These are phyloP conservation scores for Primulina eburnea DNA, from an alignment of 257 asterid genomes.

Conservation along the genomic window DNA sequence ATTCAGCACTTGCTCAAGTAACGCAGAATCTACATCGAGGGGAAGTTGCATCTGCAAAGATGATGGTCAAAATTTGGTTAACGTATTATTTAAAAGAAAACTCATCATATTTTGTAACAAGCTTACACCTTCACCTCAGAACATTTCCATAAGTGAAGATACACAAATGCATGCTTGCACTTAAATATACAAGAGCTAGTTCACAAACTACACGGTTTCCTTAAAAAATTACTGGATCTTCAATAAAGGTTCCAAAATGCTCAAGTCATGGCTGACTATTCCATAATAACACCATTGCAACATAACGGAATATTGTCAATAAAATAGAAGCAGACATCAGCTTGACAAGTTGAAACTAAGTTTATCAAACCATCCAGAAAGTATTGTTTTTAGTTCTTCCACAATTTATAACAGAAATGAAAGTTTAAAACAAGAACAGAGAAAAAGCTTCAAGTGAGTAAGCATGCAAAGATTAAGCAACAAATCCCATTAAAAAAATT, in stretches of 20 bases:
- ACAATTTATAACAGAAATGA: not conserved
- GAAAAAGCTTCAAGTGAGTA: not conserved
- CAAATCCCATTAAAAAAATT: not conserved
- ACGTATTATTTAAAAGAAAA: no score
- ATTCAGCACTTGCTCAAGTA: constrained; percentile 75
- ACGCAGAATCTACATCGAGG: constrained; percentile 56
- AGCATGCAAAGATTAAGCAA: not conserved
- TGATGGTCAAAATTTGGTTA: not conserved
- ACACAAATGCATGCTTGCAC: not conserved
- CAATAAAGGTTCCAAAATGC: constrained; percentile 1
- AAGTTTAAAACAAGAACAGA: not conserved
- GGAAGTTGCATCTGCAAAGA: constrained; percentile 54
- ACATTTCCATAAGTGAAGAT: not conserved
- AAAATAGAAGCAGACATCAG: not conserved
- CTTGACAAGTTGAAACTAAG: no score
- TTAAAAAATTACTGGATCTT: not conserved
- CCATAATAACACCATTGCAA: not conserved
- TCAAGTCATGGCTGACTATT: not conserved
- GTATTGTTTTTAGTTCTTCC: constrained; percentile 3
- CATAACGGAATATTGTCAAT: not conserved
- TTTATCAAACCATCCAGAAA: no score
- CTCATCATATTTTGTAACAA: not conserved
- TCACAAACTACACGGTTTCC: not conserved
- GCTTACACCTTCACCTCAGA: not conserved
- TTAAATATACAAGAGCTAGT: not conserved